Conservation (phyloP, 2,329 filamentous ascomycete species). For the Phialophora verrucosa region DNA sequence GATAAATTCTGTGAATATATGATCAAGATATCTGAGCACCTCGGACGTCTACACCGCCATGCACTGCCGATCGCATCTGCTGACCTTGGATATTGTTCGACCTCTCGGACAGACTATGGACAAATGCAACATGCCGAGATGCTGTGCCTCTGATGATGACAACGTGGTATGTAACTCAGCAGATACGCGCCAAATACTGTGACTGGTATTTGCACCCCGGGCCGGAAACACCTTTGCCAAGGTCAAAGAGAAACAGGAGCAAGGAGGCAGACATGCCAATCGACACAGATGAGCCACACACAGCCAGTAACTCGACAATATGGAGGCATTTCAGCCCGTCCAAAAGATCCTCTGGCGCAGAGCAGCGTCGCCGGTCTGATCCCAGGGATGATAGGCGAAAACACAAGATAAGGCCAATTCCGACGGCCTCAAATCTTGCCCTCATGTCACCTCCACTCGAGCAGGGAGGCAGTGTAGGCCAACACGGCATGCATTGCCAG, state of each 20-base stretch:
- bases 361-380: not conserved
- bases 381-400: not conserved
- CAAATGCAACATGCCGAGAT: not conserved
- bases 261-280: not conserved
- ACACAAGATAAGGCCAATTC: not conserved
- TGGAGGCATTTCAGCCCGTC: not conserved
- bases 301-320: not conserved
- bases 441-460: not conserved
- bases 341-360: not conserved
- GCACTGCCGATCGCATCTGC: not conserved
- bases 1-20: constrained; percentile 47
- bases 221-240: not conserved
- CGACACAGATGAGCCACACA: not conserved
- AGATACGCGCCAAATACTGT: not conserved
- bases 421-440: not conserved
- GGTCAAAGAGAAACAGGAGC: not conserved
- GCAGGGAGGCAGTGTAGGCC: not conserved
- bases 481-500: not conserved
- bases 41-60: not conserved
- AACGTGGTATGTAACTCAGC: not conserved
- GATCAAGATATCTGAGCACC: not conserved
- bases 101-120: not conserved
- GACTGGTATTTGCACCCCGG: not conserved
- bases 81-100: not conserved
- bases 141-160: not conserved